These are phyloP conservation scores for Psilocybe cubensis DNA, from an alignment of 768 basidiomycete genomes.

Conservation along the genomic window DNA sequence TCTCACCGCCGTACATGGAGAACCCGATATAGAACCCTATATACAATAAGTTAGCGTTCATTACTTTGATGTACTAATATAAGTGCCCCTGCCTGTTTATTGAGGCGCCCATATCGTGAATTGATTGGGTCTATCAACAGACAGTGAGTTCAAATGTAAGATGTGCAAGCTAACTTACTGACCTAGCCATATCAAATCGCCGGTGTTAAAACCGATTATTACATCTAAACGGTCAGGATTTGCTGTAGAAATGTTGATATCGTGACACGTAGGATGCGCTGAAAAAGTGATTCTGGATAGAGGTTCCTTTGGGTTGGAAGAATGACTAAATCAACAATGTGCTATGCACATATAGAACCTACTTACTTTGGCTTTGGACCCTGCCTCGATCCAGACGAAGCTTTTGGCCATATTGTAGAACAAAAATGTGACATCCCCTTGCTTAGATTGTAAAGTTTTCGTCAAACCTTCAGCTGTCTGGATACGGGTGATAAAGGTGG, in stretches of 20 bases:
- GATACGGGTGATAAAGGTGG: constrained; percentile 88
- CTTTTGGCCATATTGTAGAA: constrained; percentile 90
- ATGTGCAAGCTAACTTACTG: constrained; percentile 23
- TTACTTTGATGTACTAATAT: not conserved
- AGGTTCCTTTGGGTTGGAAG: constrained; percentile 70
- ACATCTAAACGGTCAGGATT: constrained; percentile 82
- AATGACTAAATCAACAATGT: constrained; percentile 11
- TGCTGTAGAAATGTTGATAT: constrained; percentile 80
- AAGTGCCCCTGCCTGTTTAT: constrained; percentile 67
- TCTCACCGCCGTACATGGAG: constrained; percentile 85
- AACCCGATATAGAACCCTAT: constrained; percentile 78
- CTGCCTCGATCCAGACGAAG: constrained; percentile 86
- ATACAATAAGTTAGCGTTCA: constrained; percentile 4
- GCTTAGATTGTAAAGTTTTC: constrained; percentile 72
- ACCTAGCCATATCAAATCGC: constrained; percentile 98
- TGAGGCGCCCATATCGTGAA: constrained; percentile 82
- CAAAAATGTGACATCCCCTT: constrained; percentile 84
- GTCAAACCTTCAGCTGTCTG: constrained; percentile 80
- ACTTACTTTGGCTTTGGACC: constrained; percentile 80
- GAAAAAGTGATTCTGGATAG: constrained; percentile 85
- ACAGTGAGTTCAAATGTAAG: constrained; percentile 3
- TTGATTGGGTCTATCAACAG: constrained; percentile 72
- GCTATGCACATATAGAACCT: not conserved
- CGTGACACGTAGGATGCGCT: constrained; percentile 88
- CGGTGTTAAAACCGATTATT: constrained; percentile 90